Base-by-base conservation (phyloP, 805 yeast species). In the Metschnikowia baotianmanensis region DNA sequence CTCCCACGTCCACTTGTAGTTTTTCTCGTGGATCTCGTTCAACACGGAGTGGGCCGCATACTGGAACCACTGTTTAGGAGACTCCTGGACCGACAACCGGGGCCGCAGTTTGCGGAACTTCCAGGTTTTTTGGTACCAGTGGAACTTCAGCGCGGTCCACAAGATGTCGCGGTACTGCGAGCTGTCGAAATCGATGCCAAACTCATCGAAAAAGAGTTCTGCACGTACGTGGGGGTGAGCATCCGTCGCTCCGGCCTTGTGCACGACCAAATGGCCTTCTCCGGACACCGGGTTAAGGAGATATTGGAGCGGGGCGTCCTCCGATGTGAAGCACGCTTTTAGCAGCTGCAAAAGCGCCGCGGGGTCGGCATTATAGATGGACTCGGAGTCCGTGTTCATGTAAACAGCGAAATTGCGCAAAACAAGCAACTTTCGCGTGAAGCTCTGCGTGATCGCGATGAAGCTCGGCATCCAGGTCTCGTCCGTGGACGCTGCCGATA, bases 401-500 rank as follows among this genome's bases (percentile, higher is more conserved):
- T 93, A 93, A 34, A 83, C 67, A 34, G 93, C 79, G 27, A 93
- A 68, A 4, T 86, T 77, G 43, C 83, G 80, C 49, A 93, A 70
- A 1, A 86, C 82, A 28, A 90, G 65, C 33, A 91, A 67, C 58
- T 93, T 93, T 50, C 86, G 77, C 0, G 97, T 80, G 33, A 82
- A 70, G 13, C 71, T 57, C 22, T 80, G 78, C 4, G 84, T 71
- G 20, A 83, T 80, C 2, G 91, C 77, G 21, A 93, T 83, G 59
- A 91, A 91, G 15, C 83, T 82, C 2, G 95, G 93, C 17, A 73
- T 64, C 98, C 98, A 93, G 25, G 76, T 65, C 22, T 76, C 82
- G 61, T 91, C 90, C 0, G 98, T 82, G 1, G 96, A 87, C 0
- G 89, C 85, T 0, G 96, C 98, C 0, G 96, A 87, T 30, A 93